phyloP scores from a whole-genome alignment of 768 basidiomycete genomes.

The Trichaptum fuscoviolaceum region DNA sequence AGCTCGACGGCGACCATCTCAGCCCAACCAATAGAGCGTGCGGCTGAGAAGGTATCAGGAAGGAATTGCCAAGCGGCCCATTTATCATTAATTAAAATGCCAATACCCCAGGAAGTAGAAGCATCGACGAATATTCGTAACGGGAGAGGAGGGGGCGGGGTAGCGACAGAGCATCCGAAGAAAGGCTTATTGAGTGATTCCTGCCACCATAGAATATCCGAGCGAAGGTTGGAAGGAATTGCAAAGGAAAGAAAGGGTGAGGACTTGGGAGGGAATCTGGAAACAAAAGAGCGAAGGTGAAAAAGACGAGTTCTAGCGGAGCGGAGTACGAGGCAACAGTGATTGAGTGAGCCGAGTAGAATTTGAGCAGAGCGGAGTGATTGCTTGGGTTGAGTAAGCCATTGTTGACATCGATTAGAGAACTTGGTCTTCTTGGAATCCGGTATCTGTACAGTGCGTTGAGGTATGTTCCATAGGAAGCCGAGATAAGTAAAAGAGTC shows the following conservation, averaged over 20 bases:
- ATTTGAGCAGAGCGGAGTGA: background rate
- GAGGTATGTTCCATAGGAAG: too few species aligned
- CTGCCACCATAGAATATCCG: slow-evolving; percentile 26
- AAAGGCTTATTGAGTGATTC: slow-evolving; percentile 4
- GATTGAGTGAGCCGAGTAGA: slow-evolving; percentile 22
- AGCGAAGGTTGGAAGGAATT: slow-evolving; percentile 14
- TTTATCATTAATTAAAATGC: slow-evolving; percentile 24
- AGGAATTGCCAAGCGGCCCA: slow-evolving; percentile 38
- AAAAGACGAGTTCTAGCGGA: slow-evolving; percentile 26
- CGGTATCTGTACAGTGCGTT: too few species aligned
- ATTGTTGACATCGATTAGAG: slow-evolving; percentile 12
- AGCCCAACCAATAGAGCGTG: slow-evolving; percentile 37
- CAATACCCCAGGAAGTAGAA: too few species aligned
- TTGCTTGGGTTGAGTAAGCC: background rate
- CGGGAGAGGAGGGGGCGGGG: slow-evolving; percentile 12
- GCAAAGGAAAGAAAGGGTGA: slow-evolving; percentile 11
- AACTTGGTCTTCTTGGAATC: too few species aligned
- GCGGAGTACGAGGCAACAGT: slow-evolving; percentile 28
- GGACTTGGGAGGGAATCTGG: background rate
- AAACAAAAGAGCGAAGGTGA: slow-evolving; percentile 23
- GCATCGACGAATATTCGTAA: slow-evolving; percentile 36
- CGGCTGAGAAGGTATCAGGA: slow-evolving; percentile 23
- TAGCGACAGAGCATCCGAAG: slow-evolving; percentile 12
- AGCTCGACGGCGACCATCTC: slow-evolving; percentile 42
- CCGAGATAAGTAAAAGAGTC: slow-evolving; percentile 17